Conservation (phyloP, 2,329 filamentous ascomycete species). For the Neonectria ditissima region DNA sequence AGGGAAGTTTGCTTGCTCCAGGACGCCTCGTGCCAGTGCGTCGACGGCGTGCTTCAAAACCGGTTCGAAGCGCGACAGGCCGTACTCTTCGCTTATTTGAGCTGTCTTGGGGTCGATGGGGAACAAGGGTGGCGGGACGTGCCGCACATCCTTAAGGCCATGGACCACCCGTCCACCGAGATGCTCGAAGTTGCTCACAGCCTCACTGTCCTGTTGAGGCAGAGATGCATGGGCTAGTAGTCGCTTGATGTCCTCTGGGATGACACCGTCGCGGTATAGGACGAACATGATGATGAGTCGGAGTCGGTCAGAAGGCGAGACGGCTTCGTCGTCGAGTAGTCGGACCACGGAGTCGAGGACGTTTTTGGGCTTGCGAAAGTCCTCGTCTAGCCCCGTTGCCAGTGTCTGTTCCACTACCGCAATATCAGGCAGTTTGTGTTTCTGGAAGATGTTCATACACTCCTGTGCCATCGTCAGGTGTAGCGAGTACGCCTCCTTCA, state of each 20-base stretch:
- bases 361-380: constrained; percentile 90
- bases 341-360: constrained; percentile 86
- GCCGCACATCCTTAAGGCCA: constrained; percentile 79
- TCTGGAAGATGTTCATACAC: constrained; percentile 93
- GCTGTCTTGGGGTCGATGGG: constrained; percentile 69
- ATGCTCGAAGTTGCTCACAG: constrained; percentile 82
- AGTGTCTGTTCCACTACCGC: constrained; percentile 91
- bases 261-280: constrained; percentile 86
- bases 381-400: constrained; percentile 92
- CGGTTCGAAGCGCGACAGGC: constrained; percentile 88
- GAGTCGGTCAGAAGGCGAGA: constrained; percentile 79
- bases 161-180: constrained; percentile 81
- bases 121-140: constrained; percentile 76
- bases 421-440: constrained; percentile 85
- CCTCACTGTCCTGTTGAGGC: constrained; percentile 77
- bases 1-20: constrained; percentile 77
- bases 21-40: constrained; percentile 72
- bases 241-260: constrained; percentile 85
- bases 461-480: constrained; percentile 98
- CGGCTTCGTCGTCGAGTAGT: constrained; percentile 85
- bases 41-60: constrained; percentile 87
- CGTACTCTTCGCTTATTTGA: constrained; percentile 78
- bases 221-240: constrained; percentile 86
- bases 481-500: constrained; percentile 94
- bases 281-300: constrained; percentile 88